Conservation (phyloP, 768 basidiomycete species). For the Phylloporus arenicola region DNA sequence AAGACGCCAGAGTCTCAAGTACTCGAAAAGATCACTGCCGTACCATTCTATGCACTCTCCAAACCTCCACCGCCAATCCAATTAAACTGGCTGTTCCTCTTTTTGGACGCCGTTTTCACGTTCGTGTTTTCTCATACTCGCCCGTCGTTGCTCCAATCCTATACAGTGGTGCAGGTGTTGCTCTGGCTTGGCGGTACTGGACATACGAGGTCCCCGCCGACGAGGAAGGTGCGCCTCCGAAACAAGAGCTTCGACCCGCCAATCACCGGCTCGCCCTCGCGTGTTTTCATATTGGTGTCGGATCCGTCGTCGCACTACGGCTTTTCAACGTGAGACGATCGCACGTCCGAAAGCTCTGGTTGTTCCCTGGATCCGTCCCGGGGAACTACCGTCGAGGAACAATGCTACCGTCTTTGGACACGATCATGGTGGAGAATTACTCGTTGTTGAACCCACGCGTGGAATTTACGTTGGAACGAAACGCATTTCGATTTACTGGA, state of each 20-base stretch:
- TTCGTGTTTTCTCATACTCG: constrained; percentile 9
- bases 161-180: constrained; percentile 22
- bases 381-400: constrained; percentile 17
- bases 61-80: constrained; percentile 16
- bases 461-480: constrained; percentile 23
- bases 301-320: constrained; percentile 25
- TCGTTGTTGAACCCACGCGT: constrained; percentile 14
- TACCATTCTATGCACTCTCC: constrained; percentile 25
- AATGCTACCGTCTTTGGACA: constrained; percentile 20
- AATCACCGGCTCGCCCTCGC: constrained; percentile 28
- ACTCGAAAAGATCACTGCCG: constrained; percentile 14
- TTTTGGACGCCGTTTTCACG: constrained; percentile 29
- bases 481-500: constrained; percentile 17
- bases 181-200: constrained; percentile 27
- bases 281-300: constrained; percentile 25
- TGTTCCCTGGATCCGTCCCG: constrained; percentile 23
- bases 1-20: constrained; percentile 13
- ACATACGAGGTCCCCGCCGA: constrained; percentile 16
- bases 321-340: constrained; percentile 24
- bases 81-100: constrained; percentile 25
- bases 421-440: constrained; percentile 23
- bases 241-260: constrained; percentile 24
- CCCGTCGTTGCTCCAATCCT: not conserved
- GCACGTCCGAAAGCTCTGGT: constrained; percentile 29
- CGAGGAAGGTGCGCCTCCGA: constrained; percentile 10